These are phyloP conservation scores for Wickerhamiella domercqiae DNA, from an alignment of 805 yeast species.

Conservation along the genomic window DNA sequence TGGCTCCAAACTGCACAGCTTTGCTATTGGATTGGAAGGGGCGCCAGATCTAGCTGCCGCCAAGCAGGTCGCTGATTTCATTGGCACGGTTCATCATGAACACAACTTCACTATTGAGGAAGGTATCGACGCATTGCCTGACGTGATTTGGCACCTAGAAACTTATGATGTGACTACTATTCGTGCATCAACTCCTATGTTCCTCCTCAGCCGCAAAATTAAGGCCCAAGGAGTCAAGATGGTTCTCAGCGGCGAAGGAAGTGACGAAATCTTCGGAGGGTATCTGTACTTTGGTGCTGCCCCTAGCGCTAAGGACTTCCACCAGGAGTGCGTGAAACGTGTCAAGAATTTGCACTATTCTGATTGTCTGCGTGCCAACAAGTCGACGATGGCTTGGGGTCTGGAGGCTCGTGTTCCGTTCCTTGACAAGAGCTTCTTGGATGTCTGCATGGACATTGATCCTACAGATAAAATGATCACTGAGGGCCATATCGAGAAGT, in stretches of 20 bases:
- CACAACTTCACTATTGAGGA: conserved; percentile 95
- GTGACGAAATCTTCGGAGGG: conserved; percentile 98
- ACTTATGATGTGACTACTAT: conserved; percentile 97
- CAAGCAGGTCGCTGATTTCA: conserved; percentile 86
- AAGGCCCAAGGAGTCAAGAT: conserved; percentile 99
- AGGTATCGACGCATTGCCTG: conserved; percentile 89
- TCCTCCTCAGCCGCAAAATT: conserved; percentile 84
- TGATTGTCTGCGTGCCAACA: conserved; percentile 97
- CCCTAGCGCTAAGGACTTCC: conserved; percentile 86
- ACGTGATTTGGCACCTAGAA: conserved; percentile 90
- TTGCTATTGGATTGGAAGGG: conserved; percentile 91
- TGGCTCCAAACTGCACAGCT: conserved; percentile 71
- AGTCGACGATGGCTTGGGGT: conserved; percentile 99
- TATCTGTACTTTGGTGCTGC: conserved; percentile 95
- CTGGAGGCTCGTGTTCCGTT: conserved; percentile 98
- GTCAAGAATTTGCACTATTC: conserved; percentile 95
- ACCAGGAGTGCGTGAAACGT: conserved; percentile 85
- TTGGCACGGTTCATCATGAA: conserved; percentile 94
- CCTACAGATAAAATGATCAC: conserved; percentile 81
- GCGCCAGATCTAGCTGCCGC: conserved; percentile 98
- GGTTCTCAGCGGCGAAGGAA: conserved; percentile 98
- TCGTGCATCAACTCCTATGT: conserved; percentile 99
- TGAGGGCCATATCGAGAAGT: conserved; percentile 77
- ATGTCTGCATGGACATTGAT: conserved; percentile 84
- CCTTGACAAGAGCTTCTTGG: conserved; percentile 85